Conservation (phyloP, 352 stramenopile species). For the Blastocystis sp. region DNA sequence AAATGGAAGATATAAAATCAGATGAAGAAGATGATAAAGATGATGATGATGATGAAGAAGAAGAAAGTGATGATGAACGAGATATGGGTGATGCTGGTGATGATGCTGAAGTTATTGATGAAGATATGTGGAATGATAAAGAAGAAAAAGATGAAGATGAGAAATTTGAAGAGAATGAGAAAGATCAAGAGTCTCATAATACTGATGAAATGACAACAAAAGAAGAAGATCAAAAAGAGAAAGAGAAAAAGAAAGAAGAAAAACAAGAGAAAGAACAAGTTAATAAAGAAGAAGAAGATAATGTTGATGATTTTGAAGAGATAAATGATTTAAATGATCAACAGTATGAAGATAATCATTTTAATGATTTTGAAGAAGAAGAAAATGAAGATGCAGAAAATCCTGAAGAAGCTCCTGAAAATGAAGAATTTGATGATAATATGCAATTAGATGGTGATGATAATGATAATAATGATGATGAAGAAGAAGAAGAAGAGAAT, state of each 20-base stretch:
- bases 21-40: slow-evolving; percentile 46
- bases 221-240: slow-evolving; percentile 49
- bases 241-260: slow-evolving; percentile 40
- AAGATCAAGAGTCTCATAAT: slow-evolving; percentile 53
- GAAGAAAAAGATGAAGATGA: slow-evolving; percentile 58
- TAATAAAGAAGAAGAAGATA: slow-evolving; percentile 38
- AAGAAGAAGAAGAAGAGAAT: slow-evolving; percentile 50
- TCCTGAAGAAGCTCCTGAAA: not conserved
- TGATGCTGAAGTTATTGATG: slow-evolving; percentile 91
- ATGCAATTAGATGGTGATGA: no score
- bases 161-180: slow-evolving; percentile 65
- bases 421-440: slow-evolving; percentile 41
- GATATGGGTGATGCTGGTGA: slow-evolving; percentile 94
- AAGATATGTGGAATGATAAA: slow-evolving; percentile 88
- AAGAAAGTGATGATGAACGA: slow-evolving; percentile 80
- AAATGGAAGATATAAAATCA: slow-evolving; percentile 74
- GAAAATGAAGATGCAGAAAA: slow-evolving; percentile 56
- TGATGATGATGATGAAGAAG: slow-evolving; percentile 58
- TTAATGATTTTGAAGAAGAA: slow-evolving; percentile 76
- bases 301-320: slow-evolving; percentile 43
- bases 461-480: slow-evolving; percentile 63
- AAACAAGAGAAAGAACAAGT: slow-evolving; percentile 29
- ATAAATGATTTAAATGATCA: slow-evolving; percentile 53
- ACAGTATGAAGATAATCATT: slow-evolving; percentile 61
- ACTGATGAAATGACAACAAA: slow-evolving; percentile 62